phyloP scores from a whole-genome alignment of 495 filamentous ascomycete species.

The Penicillium robsamsonii region DNA sequence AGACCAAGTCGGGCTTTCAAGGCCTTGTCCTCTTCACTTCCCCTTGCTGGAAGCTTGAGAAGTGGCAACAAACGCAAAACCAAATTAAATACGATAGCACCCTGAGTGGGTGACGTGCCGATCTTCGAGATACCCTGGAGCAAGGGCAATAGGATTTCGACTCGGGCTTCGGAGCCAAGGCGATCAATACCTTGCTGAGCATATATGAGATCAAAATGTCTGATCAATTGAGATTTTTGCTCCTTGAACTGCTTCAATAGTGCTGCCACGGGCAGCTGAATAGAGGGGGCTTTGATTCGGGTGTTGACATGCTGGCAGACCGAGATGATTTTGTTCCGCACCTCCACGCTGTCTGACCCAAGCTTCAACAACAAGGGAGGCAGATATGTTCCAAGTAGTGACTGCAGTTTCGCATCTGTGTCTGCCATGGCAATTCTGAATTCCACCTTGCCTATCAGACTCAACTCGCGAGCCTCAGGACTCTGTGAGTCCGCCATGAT shows the following conservation, averaged over 20 bases:
- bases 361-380: conserved; percentile 80
- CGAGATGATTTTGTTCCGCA: conserved; percentile 74
- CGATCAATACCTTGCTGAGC: conserved; percentile 83
- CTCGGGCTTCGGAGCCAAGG: conserved; percentile 58
- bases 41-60: conserved; percentile 70
- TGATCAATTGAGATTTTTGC: conserved; percentile 64
- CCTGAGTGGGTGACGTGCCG: conserved; percentile 59
- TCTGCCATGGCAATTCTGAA: conserved; percentile 83
- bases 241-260: conserved; percentile 90
- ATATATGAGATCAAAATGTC: conserved; percentile 86
- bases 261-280: conserved; percentile 78
- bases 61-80: conserved; percentile 71
- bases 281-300: conserved; percentile 63
- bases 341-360: conserved; percentile 70
- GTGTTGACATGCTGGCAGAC: conserved; percentile 81
- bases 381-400: conserved; percentile 75
- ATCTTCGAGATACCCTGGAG: conserved; percentile 71
- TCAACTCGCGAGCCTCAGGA: conserved; percentile 74
- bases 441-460: conserved; percentile 85
- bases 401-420: conserved; percentile 76
- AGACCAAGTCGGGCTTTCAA: conserved; percentile 66
- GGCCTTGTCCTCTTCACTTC: conserved; percentile 69
- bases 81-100: conserved; percentile 76
- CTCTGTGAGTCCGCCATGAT: conserved; percentile 42
- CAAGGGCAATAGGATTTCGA: conserved; percentile 67